Base-by-base conservation (phyloP, 2,329 filamentous ascomycete species). In the Colletotrichum siamense region DNA sequence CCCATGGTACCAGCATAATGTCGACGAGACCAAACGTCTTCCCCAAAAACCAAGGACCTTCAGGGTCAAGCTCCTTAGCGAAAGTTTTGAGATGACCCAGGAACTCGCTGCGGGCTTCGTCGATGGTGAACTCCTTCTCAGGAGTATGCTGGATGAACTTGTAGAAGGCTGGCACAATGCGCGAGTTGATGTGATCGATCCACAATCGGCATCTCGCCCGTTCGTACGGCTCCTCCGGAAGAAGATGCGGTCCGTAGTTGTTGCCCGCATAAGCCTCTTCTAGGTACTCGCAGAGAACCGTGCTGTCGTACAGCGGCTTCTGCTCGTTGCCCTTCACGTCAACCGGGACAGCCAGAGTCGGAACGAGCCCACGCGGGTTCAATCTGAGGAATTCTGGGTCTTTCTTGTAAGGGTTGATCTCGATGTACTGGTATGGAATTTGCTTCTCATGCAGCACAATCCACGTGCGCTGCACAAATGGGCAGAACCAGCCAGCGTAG, bases 351-450 rank as follows among this genome's bases (percentile, higher is more conserved):
- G 85, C 89, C 2, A 96, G 87, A 0, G 94, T 95, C 0, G 95
- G 95, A 2, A 96, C 93, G 2, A 96, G 88, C 1, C 94, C 94
- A 15, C 94, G 91, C 0, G 94, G 94, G 81, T 96, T 96, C 77
- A 96, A 87, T 10, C 89, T 88, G 26, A 96, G 87, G 32, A 96
- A 92, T 2, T 90, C 92, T 5, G 90, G 84, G 1, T 91, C 92
- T 81, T 96, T 96, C 83, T 92, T 87, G 86, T 96, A 96, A 0
- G 94, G 94, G 83, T 96, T 95, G 75, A 95, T 93, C 86, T 95
- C 93, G 78, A 94, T 88, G 82, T 95, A 95, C 85, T 96, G 92
- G 82, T 96, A 93, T 18, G 91, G 90, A 34, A 95, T 93, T 3
- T 88, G 85, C 83, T 96, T 96, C 82, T 96, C 94, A 80, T 92